phyloP scores from a whole-genome alignment of 164 flowering plant species.

The Annona cherimola region DNA sequence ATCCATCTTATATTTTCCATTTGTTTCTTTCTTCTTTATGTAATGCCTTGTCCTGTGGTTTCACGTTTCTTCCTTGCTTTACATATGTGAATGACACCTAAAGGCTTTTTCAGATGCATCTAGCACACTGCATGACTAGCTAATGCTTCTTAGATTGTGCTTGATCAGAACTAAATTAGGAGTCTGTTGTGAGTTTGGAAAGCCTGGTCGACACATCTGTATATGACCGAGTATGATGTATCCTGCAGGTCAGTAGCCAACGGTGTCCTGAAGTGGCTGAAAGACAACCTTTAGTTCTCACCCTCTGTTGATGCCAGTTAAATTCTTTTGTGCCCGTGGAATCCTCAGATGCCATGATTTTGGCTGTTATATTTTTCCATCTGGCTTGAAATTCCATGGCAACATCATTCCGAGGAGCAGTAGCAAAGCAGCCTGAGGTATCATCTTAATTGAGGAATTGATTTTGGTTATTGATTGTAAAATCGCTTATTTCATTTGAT shows the following conservation, averaged over 20 bases:
- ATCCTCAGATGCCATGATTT: slow-evolving; percentile 10
- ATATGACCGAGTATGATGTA: neutral
- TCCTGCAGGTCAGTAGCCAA: slow-evolving; percentile 69
- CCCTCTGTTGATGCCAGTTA: slow-evolving; percentile 1
- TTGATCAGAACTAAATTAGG: neutral
- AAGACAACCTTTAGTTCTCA: slow-evolving; percentile 54
- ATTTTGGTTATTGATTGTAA: neutral
- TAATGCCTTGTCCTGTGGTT: too few relatives aligned
- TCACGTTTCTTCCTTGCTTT: too few relatives aligned
- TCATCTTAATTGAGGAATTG: neutral
- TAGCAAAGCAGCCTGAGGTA: neutral
- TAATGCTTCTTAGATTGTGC: neutral
- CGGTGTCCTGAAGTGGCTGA: slow-evolving; percentile 83
- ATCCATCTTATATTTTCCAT: too few relatives aligned
- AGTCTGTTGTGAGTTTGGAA: neutral
- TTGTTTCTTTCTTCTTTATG: too few relatives aligned
- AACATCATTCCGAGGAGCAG: neutral
- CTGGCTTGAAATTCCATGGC: neutral
- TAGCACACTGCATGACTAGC: neutral
- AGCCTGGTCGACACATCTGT: neutral
- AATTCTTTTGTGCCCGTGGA: slow-evolving; percentile 10
- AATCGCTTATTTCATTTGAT: neutral
- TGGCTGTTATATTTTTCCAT: slow-evolving; percentile 8
- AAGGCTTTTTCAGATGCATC: neutral
- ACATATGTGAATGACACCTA: too few relatives aligned